A percentile compares a stretch with the other conserved stretches of the same genome.
Evolutionary conservation across 768 basidiomycete genomes (phyloP).

Genomic region (Boletus rubroflammeus): DNA sequence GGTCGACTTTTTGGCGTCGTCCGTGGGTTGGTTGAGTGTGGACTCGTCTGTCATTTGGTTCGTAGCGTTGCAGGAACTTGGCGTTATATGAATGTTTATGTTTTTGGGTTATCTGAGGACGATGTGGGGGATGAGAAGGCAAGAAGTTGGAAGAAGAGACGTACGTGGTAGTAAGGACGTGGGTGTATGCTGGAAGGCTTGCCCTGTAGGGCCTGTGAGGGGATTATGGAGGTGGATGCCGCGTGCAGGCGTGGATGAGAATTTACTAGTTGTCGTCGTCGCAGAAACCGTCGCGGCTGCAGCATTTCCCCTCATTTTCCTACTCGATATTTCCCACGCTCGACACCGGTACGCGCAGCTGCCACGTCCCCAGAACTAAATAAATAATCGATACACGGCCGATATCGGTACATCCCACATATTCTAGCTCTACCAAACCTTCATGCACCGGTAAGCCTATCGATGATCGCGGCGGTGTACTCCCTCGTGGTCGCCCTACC

Average conservation of each 20-base stretch:
- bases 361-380: not conserved
- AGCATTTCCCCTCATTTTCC: conserved; percentile 15
- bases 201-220: conserved; percentile 90
- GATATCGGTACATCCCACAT: not conserved
- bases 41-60: conserved; percentile 87
- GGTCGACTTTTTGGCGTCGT: conserved; percentile 61
- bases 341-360: conserved; percentile 9
- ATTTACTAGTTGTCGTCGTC: conserved; percentile 46
- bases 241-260: conserved; percentile 48
- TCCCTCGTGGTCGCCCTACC: conserved; percentile 88
- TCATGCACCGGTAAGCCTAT: conserved; percentile 48
- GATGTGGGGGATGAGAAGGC: conserved; percentile 20
- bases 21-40: conserved; percentile 49
- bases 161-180: conserved; percentile 47
- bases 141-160: conserved; percentile 11
- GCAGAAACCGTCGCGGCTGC: conserved; percentile 22
- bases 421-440: conserved; percentile 16
- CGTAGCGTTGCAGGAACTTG: conserved; percentile 52
- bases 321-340: conserved; percentile 27
- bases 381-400: conserved; percentile 5
- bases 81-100: conserved; percentile 39
- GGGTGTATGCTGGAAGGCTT: conserved; percentile 54
- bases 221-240: conserved; percentile 53
- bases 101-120: conserved; percentile 41
- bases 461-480: conserved; percentile 85